A percentile compares a stretch with the other conserved stretches of the same genome.
Evolutionary conservation across 164 flowering plant genomes (phyloP).

Genomic region (Vitis amurensis): DNA sequence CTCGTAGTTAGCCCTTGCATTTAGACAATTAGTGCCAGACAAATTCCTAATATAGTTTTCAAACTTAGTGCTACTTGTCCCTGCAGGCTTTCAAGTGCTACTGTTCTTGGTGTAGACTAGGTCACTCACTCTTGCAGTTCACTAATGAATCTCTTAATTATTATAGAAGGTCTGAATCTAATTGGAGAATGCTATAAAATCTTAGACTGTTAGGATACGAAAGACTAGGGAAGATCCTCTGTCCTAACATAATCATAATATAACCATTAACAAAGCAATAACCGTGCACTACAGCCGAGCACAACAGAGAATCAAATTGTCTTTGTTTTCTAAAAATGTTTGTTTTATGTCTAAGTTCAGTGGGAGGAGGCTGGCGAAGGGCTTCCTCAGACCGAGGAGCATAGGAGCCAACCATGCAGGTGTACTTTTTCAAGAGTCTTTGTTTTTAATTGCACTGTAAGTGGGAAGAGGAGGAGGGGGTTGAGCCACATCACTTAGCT

Average conservation of each 20-base stretch:
- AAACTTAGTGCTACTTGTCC: too few relatives aligned
- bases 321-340: neutral
- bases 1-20: too few relatives aligned
- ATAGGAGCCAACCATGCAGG: conserved; percentile 1
- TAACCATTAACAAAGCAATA: neutral
- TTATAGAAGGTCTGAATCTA: neutral
- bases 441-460: too few relatives aligned
- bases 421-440: neutral
- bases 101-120: neutral
- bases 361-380: neutral
- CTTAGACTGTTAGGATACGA: conserved; percentile 1
- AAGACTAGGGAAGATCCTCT: conserved; percentile 1
- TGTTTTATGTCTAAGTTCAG: too few relatives aligned
- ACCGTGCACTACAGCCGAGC: conserved; percentile 12
- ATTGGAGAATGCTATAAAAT: neutral
- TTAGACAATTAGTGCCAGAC: too few relatives aligned
- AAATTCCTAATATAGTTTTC: too few relatives aligned
- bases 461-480: too few relatives aligned
- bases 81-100: too few relatives aligned
- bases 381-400: neutral
- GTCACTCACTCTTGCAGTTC: neutral
- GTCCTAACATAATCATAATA: neutral
- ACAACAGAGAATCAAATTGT: neutral
- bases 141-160: neutral
- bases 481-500: too few relatives aligned